Conservation (phyloP, 2,329 filamentous ascomycete genomes). For the Penicillium brasilianum region DNA sequence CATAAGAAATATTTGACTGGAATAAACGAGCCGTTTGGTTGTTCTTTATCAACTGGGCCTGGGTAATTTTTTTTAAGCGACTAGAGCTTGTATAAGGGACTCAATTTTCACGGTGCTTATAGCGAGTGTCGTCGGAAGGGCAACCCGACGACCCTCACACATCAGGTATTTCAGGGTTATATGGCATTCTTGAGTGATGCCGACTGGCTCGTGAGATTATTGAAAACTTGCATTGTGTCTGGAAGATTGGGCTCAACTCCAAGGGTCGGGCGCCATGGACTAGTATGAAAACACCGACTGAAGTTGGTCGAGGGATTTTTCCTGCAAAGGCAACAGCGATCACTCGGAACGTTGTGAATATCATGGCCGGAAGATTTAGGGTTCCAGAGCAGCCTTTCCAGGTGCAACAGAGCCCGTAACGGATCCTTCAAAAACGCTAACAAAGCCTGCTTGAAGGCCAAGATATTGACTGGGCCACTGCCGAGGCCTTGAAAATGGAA, state of each 20-base stretch:
- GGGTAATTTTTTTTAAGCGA: background rate
- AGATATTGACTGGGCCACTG: background rate
- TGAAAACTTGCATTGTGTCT: background rate
- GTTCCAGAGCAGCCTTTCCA: background rate
- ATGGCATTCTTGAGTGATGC: constrained; percentile 11
- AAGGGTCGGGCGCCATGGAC: background rate
- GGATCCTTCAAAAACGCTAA: background rate
- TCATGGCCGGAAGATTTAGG: background rate
- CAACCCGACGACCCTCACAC: background rate
- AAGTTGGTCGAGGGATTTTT: background rate
- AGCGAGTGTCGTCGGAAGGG: background rate
- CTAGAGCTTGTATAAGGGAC: background rate
- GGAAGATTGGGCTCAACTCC: background rate
- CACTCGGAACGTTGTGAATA: background rate
- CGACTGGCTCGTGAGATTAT: background rate
- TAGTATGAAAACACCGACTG: background rate
- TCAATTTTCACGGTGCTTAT: background rate
- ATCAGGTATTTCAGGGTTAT: constrained; percentile 17
- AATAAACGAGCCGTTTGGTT: too few species aligned
- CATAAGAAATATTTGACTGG: background rate
- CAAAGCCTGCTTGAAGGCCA: background rate
- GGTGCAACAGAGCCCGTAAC: background rate
- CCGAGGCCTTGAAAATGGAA: background rate
- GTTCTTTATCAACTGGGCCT: background rate
- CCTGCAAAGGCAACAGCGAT: background rate